Percentiles rank a stretch among this genome's conserved stretches.
phyloP scores from a whole-genome alignment of 148 eudicot genomes.

The Chenopodium quinoa region DNA sequence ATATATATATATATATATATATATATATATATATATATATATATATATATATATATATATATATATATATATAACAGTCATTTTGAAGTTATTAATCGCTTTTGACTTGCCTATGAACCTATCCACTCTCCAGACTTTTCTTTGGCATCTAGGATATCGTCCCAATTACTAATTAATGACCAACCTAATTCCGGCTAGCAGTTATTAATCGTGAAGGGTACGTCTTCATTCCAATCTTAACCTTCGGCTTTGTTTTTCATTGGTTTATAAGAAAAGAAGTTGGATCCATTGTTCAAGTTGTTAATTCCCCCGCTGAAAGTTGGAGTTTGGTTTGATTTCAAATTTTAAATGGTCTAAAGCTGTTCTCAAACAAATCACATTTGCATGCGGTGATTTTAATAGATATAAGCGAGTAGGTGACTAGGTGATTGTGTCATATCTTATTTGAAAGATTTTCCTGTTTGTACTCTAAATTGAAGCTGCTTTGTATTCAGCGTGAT shows the following conservation, averaged over 20 bases:
- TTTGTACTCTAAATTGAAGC: not conserved
- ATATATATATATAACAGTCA: not conserved
- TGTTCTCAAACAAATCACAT: not conserved
- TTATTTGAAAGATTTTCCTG: not conserved
- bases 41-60: not conserved
- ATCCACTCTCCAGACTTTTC: not conserved
- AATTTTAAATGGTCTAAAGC: not conserved
- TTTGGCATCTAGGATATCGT: not conserved
- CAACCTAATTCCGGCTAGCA: not conserved
- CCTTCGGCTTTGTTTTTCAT: not conserved
- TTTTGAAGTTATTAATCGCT: not conserved
- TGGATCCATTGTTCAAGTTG: not conserved
- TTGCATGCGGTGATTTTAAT: not conserved
- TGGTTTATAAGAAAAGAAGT: not conserved
- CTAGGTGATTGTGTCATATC: not conserved
- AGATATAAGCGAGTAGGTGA: not conserved
- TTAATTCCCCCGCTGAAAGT: not conserved
- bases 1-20: not conserved
- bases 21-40: not conserved
- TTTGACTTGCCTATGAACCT: not conserved
- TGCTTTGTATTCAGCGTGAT: conserved; percentile 64
- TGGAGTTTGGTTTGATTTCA: not conserved
- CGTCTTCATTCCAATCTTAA: not conserved
- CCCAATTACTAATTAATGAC: not conserved
- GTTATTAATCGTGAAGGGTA: not conserved